Conservation (phyloP, 495 filamentous ascomycete species). For the Copromyces sp. region DNA sequence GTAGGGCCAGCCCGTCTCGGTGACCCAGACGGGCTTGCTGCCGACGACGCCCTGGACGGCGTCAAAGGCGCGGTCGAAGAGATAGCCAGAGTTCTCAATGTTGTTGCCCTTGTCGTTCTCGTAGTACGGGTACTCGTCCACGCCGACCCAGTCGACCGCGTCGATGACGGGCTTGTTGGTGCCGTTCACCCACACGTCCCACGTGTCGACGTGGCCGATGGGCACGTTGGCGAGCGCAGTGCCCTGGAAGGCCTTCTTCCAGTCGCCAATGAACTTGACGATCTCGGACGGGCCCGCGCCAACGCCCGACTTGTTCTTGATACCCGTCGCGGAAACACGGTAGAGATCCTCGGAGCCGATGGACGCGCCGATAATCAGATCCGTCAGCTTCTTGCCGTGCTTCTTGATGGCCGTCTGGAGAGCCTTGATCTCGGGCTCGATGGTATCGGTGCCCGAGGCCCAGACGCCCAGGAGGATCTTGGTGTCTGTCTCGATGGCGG, state of each 20-base stretch:
- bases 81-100: constrained; percentile 30
- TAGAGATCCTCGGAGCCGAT: constrained; percentile 48
- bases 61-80: constrained; percentile 33
- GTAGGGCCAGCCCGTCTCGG: constrained; percentile 43
- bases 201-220: constrained; percentile 43
- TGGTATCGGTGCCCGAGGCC: constrained; percentile 38
- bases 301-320: constrained; percentile 31
- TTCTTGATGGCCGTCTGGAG: constrained; percentile 33
- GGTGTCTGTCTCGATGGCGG: constrained; percentile 40
- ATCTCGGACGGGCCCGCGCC: constrained; percentile 34
- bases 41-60: constrained; percentile 20
- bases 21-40: constrained; percentile 42
- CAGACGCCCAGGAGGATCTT: constrained; percentile 43
- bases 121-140: constrained; percentile 45
- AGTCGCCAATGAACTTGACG: constrained; percentile 39
- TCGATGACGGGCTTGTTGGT: constrained; percentile 38
- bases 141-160: constrained; percentile 40
- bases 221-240: constrained; percentile 26
- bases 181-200: constrained; percentile 37
- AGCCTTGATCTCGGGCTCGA: constrained; percentile 38
- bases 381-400: constrained; percentile 30
- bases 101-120: constrained; percentile 34
- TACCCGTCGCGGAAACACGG: constrained; percentile 33
- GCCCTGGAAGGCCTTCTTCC: constrained; percentile 27
- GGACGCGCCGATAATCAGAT: constrained; percentile 41